Conservation (phyloP, 2,329 filamentous ascomycete species). For the Ophiostoma populinum region DNA sequence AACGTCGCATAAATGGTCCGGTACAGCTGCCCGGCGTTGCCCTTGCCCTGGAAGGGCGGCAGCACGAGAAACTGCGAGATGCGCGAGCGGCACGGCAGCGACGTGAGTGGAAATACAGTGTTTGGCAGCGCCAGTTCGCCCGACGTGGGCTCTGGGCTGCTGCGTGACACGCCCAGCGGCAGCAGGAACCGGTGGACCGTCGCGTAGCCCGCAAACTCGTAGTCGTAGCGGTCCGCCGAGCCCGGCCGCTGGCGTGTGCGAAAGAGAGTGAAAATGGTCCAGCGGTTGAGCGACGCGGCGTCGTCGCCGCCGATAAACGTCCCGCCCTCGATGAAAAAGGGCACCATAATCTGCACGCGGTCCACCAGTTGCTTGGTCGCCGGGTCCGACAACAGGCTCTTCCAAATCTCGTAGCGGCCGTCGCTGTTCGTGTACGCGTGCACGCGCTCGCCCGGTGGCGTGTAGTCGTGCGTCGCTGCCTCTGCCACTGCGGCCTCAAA, state of each 20-base stretch:
- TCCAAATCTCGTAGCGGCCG: constrained; percentile 67
- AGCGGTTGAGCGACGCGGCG: constrained; percentile 57
- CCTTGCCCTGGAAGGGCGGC: constrained; percentile 67
- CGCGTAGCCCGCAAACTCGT: constrained; percentile 74
- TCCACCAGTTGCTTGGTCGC: constrained; percentile 54
- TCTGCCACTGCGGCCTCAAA: constrained; percentile 42
- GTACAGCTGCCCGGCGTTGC: constrained; percentile 69
- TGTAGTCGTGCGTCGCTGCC: constrained; percentile 28
- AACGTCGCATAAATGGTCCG: constrained; percentile 57
- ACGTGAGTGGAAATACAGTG: constrained; percentile 30
- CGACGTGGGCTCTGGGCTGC: too few relatives aligned
- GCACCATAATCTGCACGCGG: constrained; percentile 67
- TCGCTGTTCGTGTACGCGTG: constrained; percentile 43
- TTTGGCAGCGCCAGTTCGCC: too few relatives aligned
- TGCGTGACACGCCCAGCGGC: constrained; percentile 35
- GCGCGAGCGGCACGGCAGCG: constrained; percentile 59
- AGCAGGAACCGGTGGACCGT: constrained; percentile 88
- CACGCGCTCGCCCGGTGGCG: constrained; percentile 59
- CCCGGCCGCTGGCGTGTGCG: constrained; percentile 28
- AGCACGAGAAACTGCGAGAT: constrained; percentile 90
- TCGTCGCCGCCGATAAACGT: constrained; percentile 47
- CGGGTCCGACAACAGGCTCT: constrained; percentile 52
- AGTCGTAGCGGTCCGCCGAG: constrained; percentile 34
- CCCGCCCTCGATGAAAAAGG: constrained; percentile 89
- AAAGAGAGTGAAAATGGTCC: constrained; percentile 83